phyloP scores from a whole-genome alignment of 169 alveolate species.

The Eimeria zaria region DNA sequence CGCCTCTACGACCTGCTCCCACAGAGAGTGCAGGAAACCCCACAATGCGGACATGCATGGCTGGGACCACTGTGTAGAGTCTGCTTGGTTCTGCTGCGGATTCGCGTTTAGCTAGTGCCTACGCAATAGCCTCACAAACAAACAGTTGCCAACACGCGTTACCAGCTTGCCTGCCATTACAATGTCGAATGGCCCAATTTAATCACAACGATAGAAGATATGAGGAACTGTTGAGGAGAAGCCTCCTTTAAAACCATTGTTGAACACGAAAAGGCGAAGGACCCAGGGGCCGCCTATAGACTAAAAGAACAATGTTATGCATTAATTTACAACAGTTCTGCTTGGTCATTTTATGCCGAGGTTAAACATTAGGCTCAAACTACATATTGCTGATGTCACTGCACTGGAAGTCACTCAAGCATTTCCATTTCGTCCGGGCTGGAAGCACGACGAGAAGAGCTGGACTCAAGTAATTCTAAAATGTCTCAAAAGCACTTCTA shows the following conservation, averaged over 20 bases:
- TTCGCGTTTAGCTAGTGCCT: background rate
- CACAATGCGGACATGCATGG: background rate
- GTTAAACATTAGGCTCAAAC: background rate
- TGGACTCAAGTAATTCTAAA: background rate
- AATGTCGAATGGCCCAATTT: background rate
- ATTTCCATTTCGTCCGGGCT: background rate
- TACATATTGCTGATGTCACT: background rate
- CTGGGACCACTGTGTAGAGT: background rate
- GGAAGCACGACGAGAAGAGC: background rate
- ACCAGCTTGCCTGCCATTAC: background rate
- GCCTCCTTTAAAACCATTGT: background rate
- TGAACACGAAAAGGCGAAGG: background rate
- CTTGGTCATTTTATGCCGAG: background rate
- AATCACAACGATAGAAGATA: background rate
- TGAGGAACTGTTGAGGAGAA: background rate
- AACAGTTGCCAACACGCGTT: background rate
- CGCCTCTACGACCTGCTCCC: background rate
- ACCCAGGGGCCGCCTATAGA: background rate
- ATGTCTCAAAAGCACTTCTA: background rate
- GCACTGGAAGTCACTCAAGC: background rate
- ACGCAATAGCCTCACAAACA: background rate
- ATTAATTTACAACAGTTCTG: background rate
- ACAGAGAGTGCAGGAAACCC: background rate
- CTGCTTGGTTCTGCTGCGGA: background rate
- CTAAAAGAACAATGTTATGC: background rate